These are phyloP conservation scores for Talaromyces sp. DNA, from an alignment of 2,329 filamentous ascomycete genomes.

Conservation along the genomic window DNA sequence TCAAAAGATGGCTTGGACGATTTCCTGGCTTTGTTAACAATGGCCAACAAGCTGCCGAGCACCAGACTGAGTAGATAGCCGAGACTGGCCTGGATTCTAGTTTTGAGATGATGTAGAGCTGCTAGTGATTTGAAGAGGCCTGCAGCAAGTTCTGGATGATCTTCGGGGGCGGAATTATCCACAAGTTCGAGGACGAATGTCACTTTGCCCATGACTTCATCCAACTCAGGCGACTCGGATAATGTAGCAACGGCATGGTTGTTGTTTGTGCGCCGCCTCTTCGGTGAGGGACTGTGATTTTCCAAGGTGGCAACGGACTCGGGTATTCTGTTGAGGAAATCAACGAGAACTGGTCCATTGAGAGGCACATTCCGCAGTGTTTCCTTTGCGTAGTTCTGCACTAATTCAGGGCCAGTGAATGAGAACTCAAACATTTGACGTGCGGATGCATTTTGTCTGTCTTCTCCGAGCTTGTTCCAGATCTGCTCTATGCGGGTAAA, in stretches of 20 bases:
- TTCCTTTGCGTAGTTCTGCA: constrained; percentile 51
- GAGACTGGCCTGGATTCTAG: constrained; percentile 77
- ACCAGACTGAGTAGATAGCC: constrained; percentile 86
- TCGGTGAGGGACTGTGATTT: constrained; percentile 68
- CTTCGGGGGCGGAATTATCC: constrained; percentile 71
- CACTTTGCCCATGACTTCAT: constrained; percentile 66
- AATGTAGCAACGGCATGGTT: constrained; percentile 63
- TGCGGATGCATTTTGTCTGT: constrained; percentile 35
- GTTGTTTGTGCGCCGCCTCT: constrained; percentile 74
- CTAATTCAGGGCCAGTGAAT: constrained; percentile 29
- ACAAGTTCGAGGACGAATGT: constrained; percentile 87
- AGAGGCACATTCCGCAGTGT: constrained; percentile 70
- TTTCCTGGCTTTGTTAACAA: constrained; percentile 69
- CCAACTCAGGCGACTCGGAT: constrained; percentile 62
- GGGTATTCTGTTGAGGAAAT: constrained; percentile 71
- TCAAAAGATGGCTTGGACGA: constrained; percentile 57
- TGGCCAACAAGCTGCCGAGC: constrained; percentile 74
- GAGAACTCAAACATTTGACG: constrained; percentile 42
- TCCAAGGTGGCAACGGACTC: constrained; percentile 66
- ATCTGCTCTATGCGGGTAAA: constrained; percentile 68
- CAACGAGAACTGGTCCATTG: constrained; percentile 66
- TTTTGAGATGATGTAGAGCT: constrained; percentile 79
- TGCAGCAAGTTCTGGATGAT: constrained; percentile 70
- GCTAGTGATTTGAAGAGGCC: constrained; percentile 80
- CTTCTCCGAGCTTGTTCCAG: constrained; percentile 56